Percentiles rank a stretch among this genome's conserved stretches.
Conservation (phyloP, 2,329 filamentous ascomycete species). For the Aspergillaceae sp. region DNA sequence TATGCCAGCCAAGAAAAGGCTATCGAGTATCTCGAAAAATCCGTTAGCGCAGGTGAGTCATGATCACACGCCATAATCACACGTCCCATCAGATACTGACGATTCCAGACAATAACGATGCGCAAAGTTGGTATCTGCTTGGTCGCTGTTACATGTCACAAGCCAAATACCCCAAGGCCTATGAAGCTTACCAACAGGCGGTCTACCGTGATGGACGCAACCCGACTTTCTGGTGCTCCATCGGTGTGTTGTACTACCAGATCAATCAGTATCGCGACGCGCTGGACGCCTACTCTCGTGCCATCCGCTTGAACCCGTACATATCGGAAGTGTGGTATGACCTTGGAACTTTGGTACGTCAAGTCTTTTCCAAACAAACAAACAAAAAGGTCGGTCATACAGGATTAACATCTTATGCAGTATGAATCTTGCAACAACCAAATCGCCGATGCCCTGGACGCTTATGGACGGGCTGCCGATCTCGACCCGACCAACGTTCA, state of each 20-base stretch:
- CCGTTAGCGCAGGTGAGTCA: slow-evolving; percentile 57
- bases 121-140: slow-evolving; percentile 97
- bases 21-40: slow-evolving; percentile 95
- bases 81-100: no score
- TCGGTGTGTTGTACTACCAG: slow-evolving; percentile 97
- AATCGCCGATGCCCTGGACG: slow-evolving; percentile 89
- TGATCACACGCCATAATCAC: no score
- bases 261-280: slow-evolving; percentile 99
- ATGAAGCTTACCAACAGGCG: slow-evolving; percentile 96
- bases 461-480: slow-evolving; percentile 88
- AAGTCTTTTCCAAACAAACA: not conserved
- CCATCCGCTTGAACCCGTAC: slow-evolving; percentile 92
- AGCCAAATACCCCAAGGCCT: slow-evolving; percentile 96
- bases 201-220: slow-evolving; percentile 97
- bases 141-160: slow-evolving; percentile 99
- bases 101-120: slow-evolving; percentile 67
- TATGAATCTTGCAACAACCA: slow-evolving; percentile 99
- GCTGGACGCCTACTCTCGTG: slow-evolving; percentile 91
- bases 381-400: no score
- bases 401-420: slow-evolving; percentile 35
- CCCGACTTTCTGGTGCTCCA: slow-evolving; percentile 98
- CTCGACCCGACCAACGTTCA: slow-evolving; percentile 88
- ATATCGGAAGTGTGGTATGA: slow-evolving; percentile 99
- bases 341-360: slow-evolving; percentile 79
- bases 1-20: slow-evolving; percentile 91